Conservation (phyloP, 2,329 filamentous ascomycete species). For the Pestalotiopsis fici region DNA sequence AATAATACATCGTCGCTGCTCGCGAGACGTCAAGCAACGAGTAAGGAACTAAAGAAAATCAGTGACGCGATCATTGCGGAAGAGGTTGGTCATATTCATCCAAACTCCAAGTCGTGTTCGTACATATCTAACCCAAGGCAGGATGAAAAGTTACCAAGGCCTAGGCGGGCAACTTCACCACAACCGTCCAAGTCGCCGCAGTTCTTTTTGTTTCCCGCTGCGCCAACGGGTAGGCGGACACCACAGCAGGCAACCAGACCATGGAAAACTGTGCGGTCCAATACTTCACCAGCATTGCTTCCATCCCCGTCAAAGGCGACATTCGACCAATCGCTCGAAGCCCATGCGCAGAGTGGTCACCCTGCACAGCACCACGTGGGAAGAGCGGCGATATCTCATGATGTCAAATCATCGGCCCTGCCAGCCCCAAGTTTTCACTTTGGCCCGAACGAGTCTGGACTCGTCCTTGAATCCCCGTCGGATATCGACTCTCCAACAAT, state of each 20-base stretch:
- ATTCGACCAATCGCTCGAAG: constrained; percentile 28
- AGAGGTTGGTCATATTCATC: constrained; percentile 27
- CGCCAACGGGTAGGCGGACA: constrained; percentile 21
- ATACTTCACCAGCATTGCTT: constrained; percentile 54
- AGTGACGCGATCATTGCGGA: constrained; percentile 44
- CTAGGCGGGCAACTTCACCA: constrained; percentile 51
- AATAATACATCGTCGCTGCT: constrained; percentile 42
- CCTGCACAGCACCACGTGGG: constrained; percentile 18
- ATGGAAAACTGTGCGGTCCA: constrained; percentile 43
- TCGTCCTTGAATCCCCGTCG: constrained; percentile 43
- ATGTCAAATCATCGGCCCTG: neutral
- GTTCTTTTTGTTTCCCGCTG: constrained; percentile 46
- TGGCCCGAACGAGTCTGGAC: constrained; percentile 33
- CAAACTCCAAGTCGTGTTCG: neutral
- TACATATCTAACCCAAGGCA: neutral
- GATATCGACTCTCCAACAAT: constrained; percentile 10
- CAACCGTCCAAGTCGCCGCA: constrained; percentile 43
- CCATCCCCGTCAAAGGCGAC: constrained; percentile 41
- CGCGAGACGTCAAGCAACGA: constrained; percentile 58
- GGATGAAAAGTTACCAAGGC: constrained; percentile 14
- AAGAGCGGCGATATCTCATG: constrained; percentile 9
- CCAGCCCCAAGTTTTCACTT: constrained; percentile 23
- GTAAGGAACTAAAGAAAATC: constrained; percentile 58
- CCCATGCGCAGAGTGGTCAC: constrained; percentile 17
- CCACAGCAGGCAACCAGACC: constrained; percentile 29